Base-by-base conservation (phyloP, 1,284 basidiomycete species). In the Sporisorium scitamineum region DNA sequence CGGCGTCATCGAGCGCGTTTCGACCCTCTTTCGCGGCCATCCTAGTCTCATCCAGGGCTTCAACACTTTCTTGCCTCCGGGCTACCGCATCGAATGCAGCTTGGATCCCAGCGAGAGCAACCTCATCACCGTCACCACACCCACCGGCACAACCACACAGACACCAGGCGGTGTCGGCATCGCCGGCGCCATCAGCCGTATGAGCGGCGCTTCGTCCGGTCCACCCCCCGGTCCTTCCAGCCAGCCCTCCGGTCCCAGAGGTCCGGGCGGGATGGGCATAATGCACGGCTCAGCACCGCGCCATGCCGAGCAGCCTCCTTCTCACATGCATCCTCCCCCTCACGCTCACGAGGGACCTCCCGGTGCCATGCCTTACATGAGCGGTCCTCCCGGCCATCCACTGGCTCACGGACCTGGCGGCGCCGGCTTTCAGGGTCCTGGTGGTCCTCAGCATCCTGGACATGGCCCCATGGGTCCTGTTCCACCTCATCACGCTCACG, bases 1-100 rank as follows among this genome's bases (percentile, higher is more conserved):
- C 1, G 96, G 95, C 68, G 97, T 99, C 81, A 99, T 99, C 85
- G 92, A 95, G 81, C 93, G 97, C 64, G 96, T 99, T 58, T 98
- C 95, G 2, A 91, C 90, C 76, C 91, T 99, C 48, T 99, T 99
- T 87, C 91, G 94, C 79, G 95, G 95, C 14, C 94, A 98, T 86
- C 94, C 93, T 1, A 87, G 89, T 70, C 92, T 99, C 80, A 98
- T 99, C 62, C 93, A 97, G 87, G 97, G 97, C 34, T 99, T 99
- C 90, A 99, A 99, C 88, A 98, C 96, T 3, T 99, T 99, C 87
- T 90, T 99, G 2, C 97, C 97, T 0, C 90, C 93, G 24, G 96
- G 96, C 37, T 99, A 99, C 87, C 92, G 94, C 73, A 98, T 99
- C 86, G 95, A 98, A 82, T 92, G 95, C 85, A 91, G 92, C 67